Conservation (phyloP, 2,329 filamentous ascomycete species). For the Chrysoporthe cubensis region DNA sequence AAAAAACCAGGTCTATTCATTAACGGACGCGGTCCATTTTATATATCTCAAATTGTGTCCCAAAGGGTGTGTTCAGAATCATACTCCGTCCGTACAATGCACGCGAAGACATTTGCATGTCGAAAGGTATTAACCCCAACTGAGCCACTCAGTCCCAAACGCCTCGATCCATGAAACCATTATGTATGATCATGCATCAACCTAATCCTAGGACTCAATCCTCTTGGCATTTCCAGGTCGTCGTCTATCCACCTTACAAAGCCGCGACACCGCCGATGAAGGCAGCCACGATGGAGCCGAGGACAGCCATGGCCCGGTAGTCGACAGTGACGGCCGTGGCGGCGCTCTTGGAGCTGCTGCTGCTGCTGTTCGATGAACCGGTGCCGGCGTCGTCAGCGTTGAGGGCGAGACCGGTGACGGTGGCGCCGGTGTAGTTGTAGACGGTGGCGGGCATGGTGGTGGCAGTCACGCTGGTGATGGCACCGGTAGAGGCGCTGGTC, state of each 20-base stretch:
- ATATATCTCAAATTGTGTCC: slow-evolving; percentile 14
- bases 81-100: slow-evolving; percentile 7
- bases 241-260: slow-evolving; percentile 12
- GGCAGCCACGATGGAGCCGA: slow-evolving; percentile 25
- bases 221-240: not conserved
- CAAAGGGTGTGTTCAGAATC: slow-evolving; percentile 12
- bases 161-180: slow-evolving; percentile 14
- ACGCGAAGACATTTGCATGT: slow-evolving; percentile 8
- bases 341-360: slow-evolving; percentile 24
- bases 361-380: slow-evolving; percentile 23
- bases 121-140: slow-evolving; percentile 6
- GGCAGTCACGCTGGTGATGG: slow-evolving; percentile 49
- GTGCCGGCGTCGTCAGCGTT: slow-evolving; percentile 29
- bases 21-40: slow-evolving; percentile 9
- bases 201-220: slow-evolving; percentile 14
- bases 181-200: slow-evolving; percentile 8
- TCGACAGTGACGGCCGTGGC: slow-evolving; percentile 16
- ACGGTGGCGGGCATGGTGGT: slow-evolving; percentile 29
- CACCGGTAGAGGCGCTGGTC: slow-evolving; percentile 60
- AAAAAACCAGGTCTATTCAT: slow-evolving; percentile 7
- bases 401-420: slow-evolving; percentile 26
- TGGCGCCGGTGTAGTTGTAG: slow-evolving; percentile 28
- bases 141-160: slow-evolving; percentile 16
- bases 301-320: slow-evolving; percentile 23
- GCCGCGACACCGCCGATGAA: slow-evolving; percentile 26